Evolutionary conservation across 2,329 filamentous ascomycete species (phyloP), one percentile per base, ranked within the genome.

Genomic region (Aspergillus fructus): DNA sequence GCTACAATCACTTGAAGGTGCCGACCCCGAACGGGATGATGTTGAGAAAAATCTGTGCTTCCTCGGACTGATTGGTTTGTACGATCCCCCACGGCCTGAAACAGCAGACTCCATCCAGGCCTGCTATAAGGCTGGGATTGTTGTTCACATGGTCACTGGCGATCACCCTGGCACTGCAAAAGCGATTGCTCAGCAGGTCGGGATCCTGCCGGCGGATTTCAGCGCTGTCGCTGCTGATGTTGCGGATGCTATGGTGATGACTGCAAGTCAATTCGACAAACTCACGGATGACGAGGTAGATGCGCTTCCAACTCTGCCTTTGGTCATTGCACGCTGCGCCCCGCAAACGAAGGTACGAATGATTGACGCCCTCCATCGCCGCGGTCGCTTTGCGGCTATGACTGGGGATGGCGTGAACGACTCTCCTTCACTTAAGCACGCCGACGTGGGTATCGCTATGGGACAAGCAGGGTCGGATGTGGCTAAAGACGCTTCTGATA

Each of bases 371-470:
- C 57, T 78, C 33, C 75, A 76, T 48, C 68, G 74, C 17, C 86
- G 90, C 39, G 83, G 86, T n/a, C 82, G 83, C 9, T 93, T 89
- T 72, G 90, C 88, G 69, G 91, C 90, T 53, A 94, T 96, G 90
- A 96, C 91, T 24, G 91, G 91, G 63, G 91, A 96, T 63, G 91
- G 91, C 51, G 91, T 94, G 61, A 96, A 96, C 68, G 91, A 96
- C 70, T 90, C 89, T 3, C 91, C 91, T 0, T 92, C 90, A 19
- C 52, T 96, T 34, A 91, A 91, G 63, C 83, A 85, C 24, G 89
- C 90, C 5, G 91, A 96, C 69, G 90, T 96, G 12, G 91, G 90
- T 63, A 96, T 94, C 63, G 90, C 90, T 46, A 96, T 96, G 91
- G 91, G 91, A 15, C 76, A 83, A 71, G 85, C 88, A 3, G 91